Evolutionary conservation across 371 early-diverging fungal genomes (phyloP).

Genomic region (Mucor irregularis): DNA sequence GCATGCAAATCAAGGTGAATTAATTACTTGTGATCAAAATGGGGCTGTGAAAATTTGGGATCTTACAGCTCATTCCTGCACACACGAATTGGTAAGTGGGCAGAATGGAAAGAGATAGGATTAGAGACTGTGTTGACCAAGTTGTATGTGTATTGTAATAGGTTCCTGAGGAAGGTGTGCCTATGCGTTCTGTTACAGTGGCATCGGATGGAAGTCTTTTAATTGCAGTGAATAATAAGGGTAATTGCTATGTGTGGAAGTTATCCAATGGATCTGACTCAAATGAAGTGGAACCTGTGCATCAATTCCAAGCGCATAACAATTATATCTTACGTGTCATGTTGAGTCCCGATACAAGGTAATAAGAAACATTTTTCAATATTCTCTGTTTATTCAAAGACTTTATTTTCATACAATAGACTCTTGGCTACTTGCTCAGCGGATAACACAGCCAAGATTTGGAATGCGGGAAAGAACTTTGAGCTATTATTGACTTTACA

Average conservation of each 20-base stretch:
- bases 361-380: conserved; percentile 5
- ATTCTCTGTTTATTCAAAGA: neutral
- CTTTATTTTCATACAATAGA: conserved; percentile 28
- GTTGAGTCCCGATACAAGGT: conserved; percentile 83
- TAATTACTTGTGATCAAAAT: conserved; percentile 93
- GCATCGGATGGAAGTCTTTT: conserved; percentile 88
- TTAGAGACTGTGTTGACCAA: neutral
- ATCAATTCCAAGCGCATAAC: conserved; percentile 76
- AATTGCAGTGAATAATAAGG: conserved; percentile 93
- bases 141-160: no score
- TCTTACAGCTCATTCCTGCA: conserved; percentile 85
- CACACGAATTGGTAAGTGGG: conserved; percentile 73
- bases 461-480: conserved; percentile 69
- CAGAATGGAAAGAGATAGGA: no score
- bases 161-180: conserved; percentile 87
- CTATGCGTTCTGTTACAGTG: conserved; percentile 89
- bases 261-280: conserved; percentile 55
- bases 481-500: conserved; percentile 71
- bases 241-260: conserved; percentile 86
- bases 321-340: conserved; percentile 83
- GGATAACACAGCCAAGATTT: conserved; percentile 78
- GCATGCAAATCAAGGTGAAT: conserved; percentile 93
- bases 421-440: conserved; percentile 87
- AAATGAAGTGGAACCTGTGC: conserved; percentile 73
- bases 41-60: conserved; percentile 94